Evolutionary conservation across 495 filamentous ascomycete species (phyloP), one percentile per base, ranked within the genome.

Genomic region (Rhypophila decipiens): DNA sequence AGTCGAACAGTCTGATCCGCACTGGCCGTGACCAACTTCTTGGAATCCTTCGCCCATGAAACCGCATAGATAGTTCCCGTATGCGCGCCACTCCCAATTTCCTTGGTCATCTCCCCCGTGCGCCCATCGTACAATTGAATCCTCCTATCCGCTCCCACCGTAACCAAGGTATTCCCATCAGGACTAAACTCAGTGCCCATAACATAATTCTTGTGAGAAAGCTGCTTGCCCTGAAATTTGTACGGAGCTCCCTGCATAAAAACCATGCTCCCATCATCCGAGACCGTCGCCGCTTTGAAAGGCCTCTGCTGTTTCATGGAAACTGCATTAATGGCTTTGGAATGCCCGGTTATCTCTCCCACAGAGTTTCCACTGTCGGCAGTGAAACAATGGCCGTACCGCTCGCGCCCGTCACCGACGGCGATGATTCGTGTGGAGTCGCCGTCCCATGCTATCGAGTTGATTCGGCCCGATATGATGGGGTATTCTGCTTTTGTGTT

Each of bases 81-180:
- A 61, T 98, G 93, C 42, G 73, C 73, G 5, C 83, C 87, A 51
- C 90, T 86, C 17, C 87, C 86, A 53, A 98, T 80, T 50, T 87
- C 75, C 41, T 66, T 77, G 46, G 80, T 85, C 7, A 82, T 71
- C 57, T 95, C 91, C 3, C 93, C 93, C 1, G 88, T 91, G 72
- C 93, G 95, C 34, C 94, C 93, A 57, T 95, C 90, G 60, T 96
- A 98, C 2, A 97, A 70, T 73, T 90, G 93, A 44, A 98, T 95
- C 64, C 82, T 80, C 37, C 83, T 75, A 63, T 98, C 93, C 15
- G 84, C 85, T 29, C 93, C 90, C 34, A 96, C 91, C 52, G 85
- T 95, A 36, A 91, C 88, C 42, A 98, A 70, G 15, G 72, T 75
- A 24, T 72, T 78, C 19, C 93, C 94, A 67, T 97, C 91, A 0